Base-by-base conservation (phyloP, 768 basidiomycete genomes). In the Rickenella mellea region DNA sequence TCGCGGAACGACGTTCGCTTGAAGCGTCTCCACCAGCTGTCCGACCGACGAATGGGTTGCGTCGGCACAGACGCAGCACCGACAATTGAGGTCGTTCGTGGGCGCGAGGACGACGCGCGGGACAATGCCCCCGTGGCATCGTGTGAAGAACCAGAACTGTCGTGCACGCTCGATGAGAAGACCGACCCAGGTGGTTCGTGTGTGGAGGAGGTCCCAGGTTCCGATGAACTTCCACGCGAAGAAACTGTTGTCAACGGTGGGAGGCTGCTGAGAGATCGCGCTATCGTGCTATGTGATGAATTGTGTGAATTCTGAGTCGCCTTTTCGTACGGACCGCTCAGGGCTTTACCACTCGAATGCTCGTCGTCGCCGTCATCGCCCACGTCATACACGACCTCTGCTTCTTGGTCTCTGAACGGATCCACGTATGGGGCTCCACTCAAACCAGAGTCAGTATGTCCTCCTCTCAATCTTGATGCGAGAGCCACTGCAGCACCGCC, bases 1-100 rank as follows among this genome's bases (percentile, higher is more conserved):
- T 84, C 83, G 21, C 83, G 67, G 39, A 85, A 65, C 26, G 76
- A 72, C 14, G 78, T 73, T 42, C 73, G 74, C 11, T 83, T 67
- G 52, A 92, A 79, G 2, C 83, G 78, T 7, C 69, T 60, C 81
- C 87, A 92, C 83, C 87, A 88, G 9, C 71, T 77, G 54, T 85
- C 76, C 30, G 75, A 80, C 6, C 85, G 69, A 32, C 74, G 73
- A 35, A 87, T 67, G 1, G 73, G 67, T 31, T 67, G 66, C 19
- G 59, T 64, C 26, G 64, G 64, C 3, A 65, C 60, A 12, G 67
- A 47, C 48, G 60, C 46, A 31, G 69, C 61, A 51, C 66, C 65
- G 36, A 73, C 56, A 47, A 72, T 61, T 11, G 70, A 70, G 1
- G 69, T 67, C 12, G 65, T 56, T 30, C 55, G 61, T 17, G 47